Conservation (phyloP, 495 filamentous ascomycete genomes). For the Neurospora intermedia region DNA sequence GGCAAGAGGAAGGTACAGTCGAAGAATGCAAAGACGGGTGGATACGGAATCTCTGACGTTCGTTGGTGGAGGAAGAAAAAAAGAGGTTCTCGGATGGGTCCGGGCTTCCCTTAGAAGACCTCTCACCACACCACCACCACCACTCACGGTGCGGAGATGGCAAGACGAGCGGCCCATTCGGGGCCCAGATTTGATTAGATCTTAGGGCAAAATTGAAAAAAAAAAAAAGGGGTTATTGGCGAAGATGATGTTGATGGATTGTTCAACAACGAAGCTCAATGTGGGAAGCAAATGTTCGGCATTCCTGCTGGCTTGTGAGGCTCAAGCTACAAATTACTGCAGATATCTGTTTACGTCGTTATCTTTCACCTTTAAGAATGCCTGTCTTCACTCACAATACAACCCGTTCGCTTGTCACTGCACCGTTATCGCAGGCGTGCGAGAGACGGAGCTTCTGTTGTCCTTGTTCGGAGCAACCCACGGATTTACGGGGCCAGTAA, state of each 20-base stretch:
- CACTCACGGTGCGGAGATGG: not conserved
- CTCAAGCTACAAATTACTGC: not conserved
- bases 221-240: not conserved
- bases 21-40: not conserved
- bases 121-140: not conserved
- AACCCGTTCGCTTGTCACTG: not conserved
- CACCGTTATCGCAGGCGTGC: not conserved
- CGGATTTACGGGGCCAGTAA: not conserved
- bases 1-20: not conserved
- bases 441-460: not conserved
- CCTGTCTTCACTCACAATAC: not conserved
- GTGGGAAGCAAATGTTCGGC: not conserved
- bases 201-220: not conserved
- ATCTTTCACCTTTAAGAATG: not conserved
- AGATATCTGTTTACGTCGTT: not conserved
- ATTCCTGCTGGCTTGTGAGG: not conserved
- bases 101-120: not conserved
- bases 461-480: not conserved
- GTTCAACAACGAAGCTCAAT: not conserved
- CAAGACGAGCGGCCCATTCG: not conserved
- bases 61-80: not conserved
- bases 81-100: not conserved
- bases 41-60: not conserved
- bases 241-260: not conserved
- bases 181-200: not conserved